Evolutionary conservation across 1,284 basidiomycete species (phyloP).

Genomic region (Leccinum insolens): DNA sequence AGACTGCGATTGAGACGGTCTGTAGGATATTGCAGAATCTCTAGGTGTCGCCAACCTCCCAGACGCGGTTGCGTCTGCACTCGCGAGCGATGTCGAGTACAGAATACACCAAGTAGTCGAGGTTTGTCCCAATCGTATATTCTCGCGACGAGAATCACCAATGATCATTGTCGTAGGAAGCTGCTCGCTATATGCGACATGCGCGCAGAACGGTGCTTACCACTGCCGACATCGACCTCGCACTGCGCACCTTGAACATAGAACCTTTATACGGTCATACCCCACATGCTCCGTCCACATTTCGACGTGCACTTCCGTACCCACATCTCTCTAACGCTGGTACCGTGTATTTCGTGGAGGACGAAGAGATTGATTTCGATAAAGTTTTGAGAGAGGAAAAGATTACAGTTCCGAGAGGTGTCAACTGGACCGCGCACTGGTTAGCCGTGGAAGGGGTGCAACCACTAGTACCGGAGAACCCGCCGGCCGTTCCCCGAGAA

Average conservation of each 20-base stretch:
- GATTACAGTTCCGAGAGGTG: slow-evolving; percentile 74
- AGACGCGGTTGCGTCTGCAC: slow-evolving; percentile 79
- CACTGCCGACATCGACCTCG: slow-evolving; percentile 91
- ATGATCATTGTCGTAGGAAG: slow-evolving; percentile 63
- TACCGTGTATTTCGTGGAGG: slow-evolving; percentile 90
- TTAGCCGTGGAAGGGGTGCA: slow-evolving; percentile 98
- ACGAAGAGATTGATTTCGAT: slow-evolving; percentile 98
- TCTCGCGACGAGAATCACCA: background rate
- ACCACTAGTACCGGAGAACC: slow-evolving; percentile 96
- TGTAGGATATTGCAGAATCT: slow-evolving; percentile 90
- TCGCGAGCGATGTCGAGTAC: slow-evolving; percentile 98
- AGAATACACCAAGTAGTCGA: slow-evolving; percentile 92
- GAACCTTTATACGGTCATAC: slow-evolving; percentile 88
- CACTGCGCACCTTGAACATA: slow-evolving; percentile 91
- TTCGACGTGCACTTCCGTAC: slow-evolving; percentile 73
- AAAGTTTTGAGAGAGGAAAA: slow-evolving; percentile 84
- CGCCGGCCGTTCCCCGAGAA: slow-evolving; percentile 75
- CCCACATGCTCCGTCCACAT: slow-evolving; percentile 68
- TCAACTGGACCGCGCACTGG: slow-evolving; percentile 93
- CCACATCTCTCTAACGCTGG: slow-evolving; percentile 60
- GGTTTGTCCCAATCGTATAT: slow-evolving; percentile 43
- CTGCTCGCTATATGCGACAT: slow-evolving; percentile 96
- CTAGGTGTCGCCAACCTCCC: slow-evolving; percentile 81
- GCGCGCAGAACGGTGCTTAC: slow-evolving; percentile 86
- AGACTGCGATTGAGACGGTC: slow-evolving; percentile 24